Base-by-base conservation (phyloP, 768 basidiomycete species). In the Xanthoconium purpureum region DNA sequence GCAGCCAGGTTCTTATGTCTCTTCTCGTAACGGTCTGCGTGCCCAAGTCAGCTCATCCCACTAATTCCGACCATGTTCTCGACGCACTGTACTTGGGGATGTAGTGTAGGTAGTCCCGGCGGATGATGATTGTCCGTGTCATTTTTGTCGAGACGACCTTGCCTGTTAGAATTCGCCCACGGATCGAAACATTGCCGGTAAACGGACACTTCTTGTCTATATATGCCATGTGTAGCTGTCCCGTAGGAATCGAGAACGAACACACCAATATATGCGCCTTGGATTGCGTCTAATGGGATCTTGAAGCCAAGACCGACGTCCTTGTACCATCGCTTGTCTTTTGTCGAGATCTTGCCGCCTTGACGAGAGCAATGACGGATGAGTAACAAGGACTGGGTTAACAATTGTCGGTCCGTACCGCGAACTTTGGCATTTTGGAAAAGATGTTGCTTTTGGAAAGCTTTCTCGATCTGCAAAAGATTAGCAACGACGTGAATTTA, bases 201-300 rank as follows among this genome's bases (percentile, higher is more conserved):
- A 98, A 99, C 29, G 97, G 97, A 80, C 97, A 99, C 79, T 99
- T 99, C 83, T 98, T 98, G 85, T 99, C 97, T 94, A 66, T 33
- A 37, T 47, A 45, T 29, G 32, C 10, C 38, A 28, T 29, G 20
- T 60, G 40, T 37, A 59, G 50, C 30, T 15, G 36, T 48, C 17
- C 28, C 3, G 11, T 32, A 43, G 20, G n/a, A 14, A 43, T 51
- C 33, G 29, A 30, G 35, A 36, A 29, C 24, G 29, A 50, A 80
- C 92, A 60, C 73, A 94, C 92, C 94, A 69, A 97, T 89, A 80
- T 98, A 99, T 63, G 92, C 90, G 70, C 94, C 97, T 54, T 83
- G 92, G 72, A 98, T 92, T 52, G 97, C 97, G 68, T 98, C 95
- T 61, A 86, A 68, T 46, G 97, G 97, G 30, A 94, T 98, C 84